Conservation (phyloP, 1,284 basidiomycete genomes). For the Papiliotrema nemorosa region DNA sequence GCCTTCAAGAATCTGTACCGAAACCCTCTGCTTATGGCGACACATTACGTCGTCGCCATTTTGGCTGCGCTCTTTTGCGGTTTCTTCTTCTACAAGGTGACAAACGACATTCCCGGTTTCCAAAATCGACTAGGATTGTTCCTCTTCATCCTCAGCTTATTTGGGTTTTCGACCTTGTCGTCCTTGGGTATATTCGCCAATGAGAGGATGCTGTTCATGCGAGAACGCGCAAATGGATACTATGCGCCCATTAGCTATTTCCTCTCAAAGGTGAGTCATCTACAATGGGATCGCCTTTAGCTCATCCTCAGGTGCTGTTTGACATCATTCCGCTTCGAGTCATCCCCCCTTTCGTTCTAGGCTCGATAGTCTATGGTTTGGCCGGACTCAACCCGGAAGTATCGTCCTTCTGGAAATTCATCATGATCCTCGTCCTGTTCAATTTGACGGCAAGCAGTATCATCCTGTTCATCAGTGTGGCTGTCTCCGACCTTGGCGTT, state of each 20-base stretch:
- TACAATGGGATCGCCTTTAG: background rate
- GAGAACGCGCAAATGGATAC: conserved; percentile 94
- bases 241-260: conserved; percentile 96
- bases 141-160: conserved; percentile 92
- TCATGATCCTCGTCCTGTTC: conserved; percentile 89
- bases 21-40: conserved; percentile 83
- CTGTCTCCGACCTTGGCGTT: conserved; percentile 77
- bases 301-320: conserved; percentile 66
- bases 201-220: conserved; percentile 91
- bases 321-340: conserved; percentile 91
- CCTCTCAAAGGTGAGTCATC: conserved; percentile 66
- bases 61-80: conserved; percentile 65
- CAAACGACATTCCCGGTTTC: conserved; percentile 89
- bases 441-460: conserved; percentile 90
- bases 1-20: conserved; percentile 99
- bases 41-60: conserved; percentile 85
- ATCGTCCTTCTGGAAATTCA: conserved; percentile 93
- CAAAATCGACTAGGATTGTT: conserved; percentile 79
- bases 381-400: conserved; percentile 91
- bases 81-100: conserved; percentile 52
- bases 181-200: conserved; percentile 89
- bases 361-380: conserved; percentile 87
- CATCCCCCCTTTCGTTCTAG: conserved; percentile 89
- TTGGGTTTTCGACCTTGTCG: conserved; percentile 92
- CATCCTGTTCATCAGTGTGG: conserved; percentile 83